phyloP scores from a whole-genome alignment of 257 asterid genomes.

The Salvia splendens region DNA sequence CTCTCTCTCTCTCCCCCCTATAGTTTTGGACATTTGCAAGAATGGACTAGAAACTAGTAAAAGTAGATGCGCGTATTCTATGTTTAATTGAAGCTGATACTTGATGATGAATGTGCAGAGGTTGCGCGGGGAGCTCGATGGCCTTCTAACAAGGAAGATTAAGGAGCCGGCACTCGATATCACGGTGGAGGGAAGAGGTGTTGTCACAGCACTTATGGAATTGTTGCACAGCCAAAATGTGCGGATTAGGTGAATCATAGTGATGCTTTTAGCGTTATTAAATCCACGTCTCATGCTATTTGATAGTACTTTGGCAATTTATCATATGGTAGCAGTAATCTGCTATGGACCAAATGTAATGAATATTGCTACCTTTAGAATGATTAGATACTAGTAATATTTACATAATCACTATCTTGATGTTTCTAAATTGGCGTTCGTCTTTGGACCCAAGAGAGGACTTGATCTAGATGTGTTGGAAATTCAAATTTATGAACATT shows the following conservation, averaged over 20 bases:
- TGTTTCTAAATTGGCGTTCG: background rate
- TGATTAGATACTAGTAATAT: no score
- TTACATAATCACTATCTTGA: no score
- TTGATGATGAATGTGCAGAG: conserved; percentile 49
- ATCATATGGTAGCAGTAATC: background rate
- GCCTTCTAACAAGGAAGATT: conserved; percentile 74
- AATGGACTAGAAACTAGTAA: background rate
- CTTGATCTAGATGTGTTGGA: background rate
- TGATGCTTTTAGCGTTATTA: background rate
- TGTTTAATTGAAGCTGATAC: background rate
- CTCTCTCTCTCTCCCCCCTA: no score
- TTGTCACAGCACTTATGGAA: conserved; percentile 78
- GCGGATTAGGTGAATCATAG: conserved; percentile 33
- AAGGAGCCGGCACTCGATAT: conserved; percentile 75
- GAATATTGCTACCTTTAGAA: no score
- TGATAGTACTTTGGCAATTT: background rate
- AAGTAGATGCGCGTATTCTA: background rate
- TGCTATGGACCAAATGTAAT: background rate
- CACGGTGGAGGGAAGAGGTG: conserved; percentile 71
- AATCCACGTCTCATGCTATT: background rate
- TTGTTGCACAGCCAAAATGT: conserved; percentile 72
- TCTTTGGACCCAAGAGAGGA: background rate
- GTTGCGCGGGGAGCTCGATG: conserved; percentile 86
- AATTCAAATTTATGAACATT: background rate
- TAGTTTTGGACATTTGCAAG: no score